Evolutionary conservation across 176 grass and related monocot species (phyloP).

Genomic region (Eleusine coracana): DNA sequence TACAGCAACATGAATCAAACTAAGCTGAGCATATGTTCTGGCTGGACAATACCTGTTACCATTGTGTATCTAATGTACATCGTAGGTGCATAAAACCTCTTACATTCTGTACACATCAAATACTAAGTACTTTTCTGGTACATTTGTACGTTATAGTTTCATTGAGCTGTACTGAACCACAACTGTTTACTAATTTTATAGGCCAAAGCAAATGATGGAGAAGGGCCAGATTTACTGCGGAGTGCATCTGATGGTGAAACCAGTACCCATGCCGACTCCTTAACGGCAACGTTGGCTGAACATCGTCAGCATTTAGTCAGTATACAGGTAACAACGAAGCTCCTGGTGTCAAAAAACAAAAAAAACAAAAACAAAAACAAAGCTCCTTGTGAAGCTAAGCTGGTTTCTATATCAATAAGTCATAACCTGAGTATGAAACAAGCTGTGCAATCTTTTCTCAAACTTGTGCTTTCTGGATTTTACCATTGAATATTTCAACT

Average conservation of each 20-base stretch:
- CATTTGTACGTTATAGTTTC: slow-evolving; percentile 7
- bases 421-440: neutral
- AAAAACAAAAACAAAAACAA: neutral
- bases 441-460: neutral
- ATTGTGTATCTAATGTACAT: neutral
- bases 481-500: slow-evolving; percentile 22
- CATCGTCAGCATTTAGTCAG: slow-evolving; percentile 97
- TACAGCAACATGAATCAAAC: neutral
- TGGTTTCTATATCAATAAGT: slow-evolving; percentile 11
- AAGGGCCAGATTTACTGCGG: slow-evolving; percentile 92
- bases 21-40: slow-evolving; percentile 6
- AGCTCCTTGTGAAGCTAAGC: slow-evolving; percentile 7
- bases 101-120: neutral
- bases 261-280: slow-evolving; percentile 86
- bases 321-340: slow-evolving; percentile 78
- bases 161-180: neutral
- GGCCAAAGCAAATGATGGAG: slow-evolving; percentile 96
- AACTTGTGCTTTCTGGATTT: slow-evolving; percentile 25
- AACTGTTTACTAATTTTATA: slow-evolving; percentile 46
- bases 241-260: slow-evolving; percentile 67
- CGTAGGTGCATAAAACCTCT: neutral
- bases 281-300: slow-evolving; percentile 86
- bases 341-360: neutral
- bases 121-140: slow-evolving; percentile 10
- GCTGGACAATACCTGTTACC: neutral